Percentiles rank a stretch among this genome's conserved stretches.
Evolutionary conservation across 768 basidiomycete genomes (phyloP).

Genomic region (Lactarius hengduanensis): DNA sequence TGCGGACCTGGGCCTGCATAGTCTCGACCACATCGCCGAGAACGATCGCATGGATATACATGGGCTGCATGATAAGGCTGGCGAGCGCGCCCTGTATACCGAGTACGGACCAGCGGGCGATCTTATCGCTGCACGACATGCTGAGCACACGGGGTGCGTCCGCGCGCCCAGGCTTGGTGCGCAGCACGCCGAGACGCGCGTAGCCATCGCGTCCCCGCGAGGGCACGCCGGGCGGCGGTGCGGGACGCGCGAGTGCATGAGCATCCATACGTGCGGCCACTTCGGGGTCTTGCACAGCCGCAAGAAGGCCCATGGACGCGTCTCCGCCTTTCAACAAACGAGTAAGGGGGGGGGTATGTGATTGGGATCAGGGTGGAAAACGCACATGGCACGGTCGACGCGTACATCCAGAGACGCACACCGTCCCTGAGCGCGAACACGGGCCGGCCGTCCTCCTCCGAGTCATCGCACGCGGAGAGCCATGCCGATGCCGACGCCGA

Average conservation of each 20-base stretch:
- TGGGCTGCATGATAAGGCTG: constrained; percentile 50
- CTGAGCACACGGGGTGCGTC: constrained; percentile 80
- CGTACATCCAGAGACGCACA: constrained; percentile 64
- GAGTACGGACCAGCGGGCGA: constrained; percentile 80
- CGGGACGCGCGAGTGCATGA: constrained; percentile 39
- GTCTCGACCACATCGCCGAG: constrained; percentile 64
- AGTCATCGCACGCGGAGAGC: constrained; percentile 41
- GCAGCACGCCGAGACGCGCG: constrained; percentile 65
- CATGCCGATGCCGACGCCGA: constrained; percentile 35
- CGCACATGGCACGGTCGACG: constrained; percentile 68
- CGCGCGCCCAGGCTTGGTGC: constrained; percentile 92
- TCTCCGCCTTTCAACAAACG: constrained; percentile 65
- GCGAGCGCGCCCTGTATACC: constrained; percentile 86
- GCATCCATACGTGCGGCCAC: constrained; percentile 71
- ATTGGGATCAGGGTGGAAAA: background rate
- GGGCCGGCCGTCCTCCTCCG: constrained; percentile 35
- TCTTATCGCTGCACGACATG: constrained; percentile 96
- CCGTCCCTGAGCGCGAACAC: constrained; percentile 46
- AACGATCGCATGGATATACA: constrained; percentile 65
- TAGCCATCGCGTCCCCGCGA: constrained; percentile 84
- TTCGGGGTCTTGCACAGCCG: constrained; percentile 66
- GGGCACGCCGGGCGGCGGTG: constrained; percentile 39
- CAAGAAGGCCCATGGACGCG: constrained; percentile 79
- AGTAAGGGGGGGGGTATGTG: no score
- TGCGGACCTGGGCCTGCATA: constrained; percentile 42